These are phyloP conservation scores for Melianthus villosus DNA, from an alignment of 441 rosid genomes.

Conservation along the genomic window DNA sequence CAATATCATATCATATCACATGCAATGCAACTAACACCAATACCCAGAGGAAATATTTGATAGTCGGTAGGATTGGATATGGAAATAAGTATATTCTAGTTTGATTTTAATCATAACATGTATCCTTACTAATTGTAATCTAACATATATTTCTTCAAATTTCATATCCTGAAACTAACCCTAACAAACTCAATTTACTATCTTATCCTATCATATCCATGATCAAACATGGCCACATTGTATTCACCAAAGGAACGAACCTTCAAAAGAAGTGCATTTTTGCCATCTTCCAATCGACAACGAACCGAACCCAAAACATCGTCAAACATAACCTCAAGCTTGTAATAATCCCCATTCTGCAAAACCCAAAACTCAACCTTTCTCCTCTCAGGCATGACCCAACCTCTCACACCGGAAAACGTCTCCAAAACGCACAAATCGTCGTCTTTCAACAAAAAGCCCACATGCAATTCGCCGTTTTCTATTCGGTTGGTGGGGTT, in stretches of 20 bases:
- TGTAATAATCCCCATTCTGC: slow-evolving; percentile 31
- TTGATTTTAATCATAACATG: no score
- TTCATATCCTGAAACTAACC: no score
- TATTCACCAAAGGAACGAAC: slow-evolving; percentile 12
- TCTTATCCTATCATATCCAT: no score
- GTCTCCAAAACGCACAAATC: slow-evolving; percentile 36
- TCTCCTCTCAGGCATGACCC: slow-evolving; percentile 63
- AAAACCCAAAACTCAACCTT: slow-evolving; percentile 61
- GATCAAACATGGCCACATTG: no score
- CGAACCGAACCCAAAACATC: slow-evolving; percentile 49
- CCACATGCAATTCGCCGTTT: slow-evolving; percentile 29
- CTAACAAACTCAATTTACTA: no score
- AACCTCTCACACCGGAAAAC: slow-evolving; percentile 58
- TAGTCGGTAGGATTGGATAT: no score
- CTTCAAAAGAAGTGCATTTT: slow-evolving; percentile 45
- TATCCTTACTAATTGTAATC: no score
- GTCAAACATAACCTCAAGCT: slow-evolving; percentile 55
- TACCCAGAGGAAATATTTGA: no score
- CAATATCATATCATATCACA: no score
- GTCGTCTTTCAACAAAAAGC: slow-evolving; percentile 26
- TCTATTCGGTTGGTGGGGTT: slow-evolving; percentile 23
- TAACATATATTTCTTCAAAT: no score
- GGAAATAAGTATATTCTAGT: no score
- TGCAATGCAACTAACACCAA: no score
- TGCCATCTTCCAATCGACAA: slow-evolving; percentile 21